phyloP scores from a whole-genome alignment of 495 filamentous ascomycete genomes.

The Letharia columbiana region DNA sequence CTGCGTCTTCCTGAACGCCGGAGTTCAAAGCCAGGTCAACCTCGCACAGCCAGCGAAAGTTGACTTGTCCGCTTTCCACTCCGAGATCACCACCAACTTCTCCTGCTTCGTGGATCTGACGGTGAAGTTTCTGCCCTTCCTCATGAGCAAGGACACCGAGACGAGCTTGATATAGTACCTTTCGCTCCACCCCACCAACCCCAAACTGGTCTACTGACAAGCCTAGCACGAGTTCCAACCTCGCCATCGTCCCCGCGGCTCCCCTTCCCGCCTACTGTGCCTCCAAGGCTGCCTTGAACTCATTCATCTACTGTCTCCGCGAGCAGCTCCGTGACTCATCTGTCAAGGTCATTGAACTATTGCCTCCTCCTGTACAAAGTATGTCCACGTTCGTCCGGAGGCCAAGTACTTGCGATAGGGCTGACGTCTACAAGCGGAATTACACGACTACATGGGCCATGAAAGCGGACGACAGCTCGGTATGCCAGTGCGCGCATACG shows the following conservation, averaged over 20 bases:
- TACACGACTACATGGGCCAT: conserved; percentile 35
- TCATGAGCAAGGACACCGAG: conserved; percentile 37
- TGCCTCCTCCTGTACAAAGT: conserved; percentile 61
- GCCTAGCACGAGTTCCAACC: conserved; percentile 35
- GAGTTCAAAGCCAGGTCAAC: conserved; percentile 43
- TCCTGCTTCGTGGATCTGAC: conserved; percentile 50
- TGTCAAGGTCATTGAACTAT: conserved; percentile 54
- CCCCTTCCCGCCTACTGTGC: conserved; percentile 37
- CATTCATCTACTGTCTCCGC: conserved; percentile 46
- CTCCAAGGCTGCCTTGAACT: conserved; percentile 39
- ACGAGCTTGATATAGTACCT: conserved; percentile 31
- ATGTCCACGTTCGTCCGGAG: too few species aligned
- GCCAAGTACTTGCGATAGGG: background rate
- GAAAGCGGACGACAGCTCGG: conserved; percentile 41
- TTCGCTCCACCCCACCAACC: background rate
- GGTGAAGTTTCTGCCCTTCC: conserved; percentile 53
- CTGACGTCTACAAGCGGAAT: conserved; percentile 24
- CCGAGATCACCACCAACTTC: conserved; percentile 59
- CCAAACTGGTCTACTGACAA: background rate
- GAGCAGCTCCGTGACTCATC: conserved; percentile 45
- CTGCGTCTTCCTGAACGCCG: conserved; percentile 33
- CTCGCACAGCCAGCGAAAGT: conserved; percentile 49
- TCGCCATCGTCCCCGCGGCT: conserved; percentile 35
- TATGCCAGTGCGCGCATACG: conserved; percentile 53
- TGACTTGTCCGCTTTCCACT: conserved; percentile 41